Base-by-base conservation (phyloP, 1,139 yeast species). In the Hyphopichia fennica region DNA sequence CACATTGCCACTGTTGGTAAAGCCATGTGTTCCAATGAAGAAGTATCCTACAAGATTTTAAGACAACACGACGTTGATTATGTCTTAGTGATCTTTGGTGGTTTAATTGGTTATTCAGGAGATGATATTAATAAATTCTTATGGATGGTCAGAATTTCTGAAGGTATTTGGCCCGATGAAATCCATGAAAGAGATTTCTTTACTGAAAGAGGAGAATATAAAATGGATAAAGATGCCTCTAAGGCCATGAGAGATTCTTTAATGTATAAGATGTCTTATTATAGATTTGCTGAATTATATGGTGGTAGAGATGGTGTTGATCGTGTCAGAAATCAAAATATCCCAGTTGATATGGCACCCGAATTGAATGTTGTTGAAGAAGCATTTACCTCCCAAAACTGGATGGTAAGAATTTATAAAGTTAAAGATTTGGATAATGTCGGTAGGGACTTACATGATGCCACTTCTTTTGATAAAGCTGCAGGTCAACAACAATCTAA, bases 1-100 rank as follows among this genome's bases (percentile, higher is more conserved):
- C 99, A 95, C 63, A 95, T 95, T 67, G 99, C 99, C 52, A 90
- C 97, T n/a, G 99, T 95, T 43, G 99, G 99, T 57, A 89, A 90
- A 66, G 98, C 99, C 23, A 89, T 93, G 97, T 81, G 96, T 28
- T 85, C 95, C 18, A 67, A 82, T 28, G 99, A 93, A 65, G 95
- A 87, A 45, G 85, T 79, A 31, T 85, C 98, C 1, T 95, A 93
- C 62, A 84, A 93, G 46, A 86, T 93, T 48, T 79, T 91, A 68
- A 83, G 81, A 58, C 84, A 88, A 62, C 95, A 91, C 60, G 99
- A 95, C 53, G 99, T 93, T 31, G 98, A 95, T 65, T 93, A 93
- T 62, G 89, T 95, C 28, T 73, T 95, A 50, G 86, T 95, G 44
- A 87, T 95, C 44, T 95, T 93, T 62, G 99, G 99, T 41, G 99